Evolutionary conservation across 768 basidiomycete species (phyloP).

Genomic region (Calocybe gangraenosa): DNA sequence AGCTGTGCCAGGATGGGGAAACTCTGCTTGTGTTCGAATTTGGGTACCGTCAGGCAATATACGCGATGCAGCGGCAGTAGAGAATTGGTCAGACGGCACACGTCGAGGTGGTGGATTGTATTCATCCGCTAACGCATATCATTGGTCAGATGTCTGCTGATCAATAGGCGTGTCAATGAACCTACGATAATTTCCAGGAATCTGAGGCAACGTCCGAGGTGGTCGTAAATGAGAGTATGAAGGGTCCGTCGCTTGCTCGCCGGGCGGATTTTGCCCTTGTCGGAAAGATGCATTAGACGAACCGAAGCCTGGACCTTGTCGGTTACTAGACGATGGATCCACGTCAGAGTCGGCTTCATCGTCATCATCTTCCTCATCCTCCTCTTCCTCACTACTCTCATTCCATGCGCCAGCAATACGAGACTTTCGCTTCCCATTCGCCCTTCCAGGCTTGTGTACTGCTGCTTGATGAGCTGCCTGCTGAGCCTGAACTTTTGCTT

Average conservation of each 20-base stretch:
- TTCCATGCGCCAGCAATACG: slow-evolving; percentile 56
- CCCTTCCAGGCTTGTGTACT: slow-evolving; percentile 67
- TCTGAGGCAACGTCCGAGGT: slow-evolving; percentile 62
- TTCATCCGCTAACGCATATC: slow-evolving; percentile 31
- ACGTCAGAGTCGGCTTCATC: slow-evolving; percentile 68
- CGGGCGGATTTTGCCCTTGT: slow-evolving; percentile 22
- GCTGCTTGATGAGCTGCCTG: slow-evolving; percentile 81
- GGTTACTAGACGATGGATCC: slow-evolving; percentile 28
- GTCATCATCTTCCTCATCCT: slow-evolving; percentile 82
- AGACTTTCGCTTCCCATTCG: slow-evolving; percentile 58
- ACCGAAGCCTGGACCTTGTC: slow-evolving; percentile 20
- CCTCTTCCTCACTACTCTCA: slow-evolving; percentile 80
- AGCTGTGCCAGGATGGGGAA: slow-evolving; percentile 47
- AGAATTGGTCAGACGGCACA: slow-evolving; percentile 48
- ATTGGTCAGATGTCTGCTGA: slow-evolving; percentile 9
- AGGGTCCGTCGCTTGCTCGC: slow-evolving; percentile 16
- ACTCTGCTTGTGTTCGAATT: slow-evolving; percentile 52
- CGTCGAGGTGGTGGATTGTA: slow-evolving; percentile 42
- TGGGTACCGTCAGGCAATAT: slow-evolving; percentile 54
- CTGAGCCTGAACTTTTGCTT: slow-evolving; percentile 79
- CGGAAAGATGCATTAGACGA: slow-evolving; percentile 24
- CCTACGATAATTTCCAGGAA: slow-evolving; percentile 48
- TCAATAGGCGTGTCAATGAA: slow-evolving; percentile 16
- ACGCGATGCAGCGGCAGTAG: slow-evolving; percentile 34
- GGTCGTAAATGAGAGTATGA: slow-evolving; percentile 49